phyloP scores from a whole-genome alignment of 2,329 filamentous ascomycete species.

The Alternaria burnsii region DNA sequence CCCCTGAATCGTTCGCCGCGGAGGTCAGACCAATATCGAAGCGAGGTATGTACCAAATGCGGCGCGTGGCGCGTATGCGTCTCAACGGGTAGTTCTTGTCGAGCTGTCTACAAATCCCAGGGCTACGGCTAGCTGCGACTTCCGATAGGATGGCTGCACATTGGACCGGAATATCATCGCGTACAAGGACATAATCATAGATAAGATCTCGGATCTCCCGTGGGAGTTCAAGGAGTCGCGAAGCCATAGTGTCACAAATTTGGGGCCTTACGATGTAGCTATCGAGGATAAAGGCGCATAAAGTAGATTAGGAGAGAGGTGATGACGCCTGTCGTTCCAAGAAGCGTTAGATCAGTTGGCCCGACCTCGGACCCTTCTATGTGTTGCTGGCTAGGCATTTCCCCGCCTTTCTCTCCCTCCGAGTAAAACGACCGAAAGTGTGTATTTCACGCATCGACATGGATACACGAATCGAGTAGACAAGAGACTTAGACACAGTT shows the following conservation, averaged over 20 bases:
- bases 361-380: neutral
- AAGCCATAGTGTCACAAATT: slow-evolving; percentile 11
- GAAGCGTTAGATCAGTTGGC: neutral
- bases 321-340: slow-evolving; percentile 9
- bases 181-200: slow-evolving; percentile 27
- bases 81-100: slow-evolving; percentile 18
- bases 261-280: neutral
- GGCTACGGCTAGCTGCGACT: slow-evolving; percentile 7
- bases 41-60: slow-evolving; percentile 27
- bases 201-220: slow-evolving; percentile 35
- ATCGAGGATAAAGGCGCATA: neutral
- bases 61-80: slow-evolving; percentile 15
- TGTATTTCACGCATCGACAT: neutral
- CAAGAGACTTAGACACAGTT: neutral
- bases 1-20: slow-evolving; percentile 5
- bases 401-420: neutral
- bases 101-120: slow-evolving; percentile 12
- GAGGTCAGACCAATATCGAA: slow-evolving; percentile 26
- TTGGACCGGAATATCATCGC: slow-evolving; percentile 26
- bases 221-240: slow-evolving; percentile 23
- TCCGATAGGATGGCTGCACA: slow-evolving; percentile 17
- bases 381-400: neutral
- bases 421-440: neutral
- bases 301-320: neutral
- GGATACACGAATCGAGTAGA: neutral